These are phyloP conservation scores for Phyllostachys edulis DNA, from an alignment of 176 grass and related monocot species.

Conservation along the genomic window DNA sequence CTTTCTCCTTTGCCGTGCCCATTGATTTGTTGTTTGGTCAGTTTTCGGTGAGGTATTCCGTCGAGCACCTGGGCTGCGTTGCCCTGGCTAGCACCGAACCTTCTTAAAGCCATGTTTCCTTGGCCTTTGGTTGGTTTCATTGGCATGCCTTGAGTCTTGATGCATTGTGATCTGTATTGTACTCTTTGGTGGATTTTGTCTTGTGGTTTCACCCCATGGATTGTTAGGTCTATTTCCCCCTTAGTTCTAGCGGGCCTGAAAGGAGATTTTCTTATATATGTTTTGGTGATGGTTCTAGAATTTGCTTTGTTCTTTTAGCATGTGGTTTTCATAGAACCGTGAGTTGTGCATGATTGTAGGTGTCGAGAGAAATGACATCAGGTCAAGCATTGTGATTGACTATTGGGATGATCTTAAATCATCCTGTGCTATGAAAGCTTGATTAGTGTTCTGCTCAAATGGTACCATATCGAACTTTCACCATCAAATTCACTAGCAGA, in stretches of 20 bases:
- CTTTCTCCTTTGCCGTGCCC: too few species aligned
- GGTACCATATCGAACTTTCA: neutral
- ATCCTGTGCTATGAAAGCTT: neutral
- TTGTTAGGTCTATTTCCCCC: neutral
- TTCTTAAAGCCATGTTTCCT: neutral
- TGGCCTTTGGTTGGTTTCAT: neutral
- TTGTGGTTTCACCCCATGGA: neutral
- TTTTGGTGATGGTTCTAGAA: neutral
- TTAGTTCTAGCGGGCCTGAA: neutral
- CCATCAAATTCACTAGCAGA: neutral
- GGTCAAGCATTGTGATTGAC: neutral
- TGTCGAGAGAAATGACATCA: neutral
- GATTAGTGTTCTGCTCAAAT: neutral
- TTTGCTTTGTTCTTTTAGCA: neutral
- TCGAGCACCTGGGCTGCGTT: slow-evolving; percentile 20
- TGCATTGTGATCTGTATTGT: neutral
- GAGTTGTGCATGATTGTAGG: neutral
- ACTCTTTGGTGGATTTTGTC: neutral
- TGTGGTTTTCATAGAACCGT: neutral
- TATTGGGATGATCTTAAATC: neutral
- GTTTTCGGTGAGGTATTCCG: slow-evolving; percentile 31
- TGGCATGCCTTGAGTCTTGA: neutral
- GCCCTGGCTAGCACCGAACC: neutral
- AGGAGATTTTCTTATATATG: neutral
- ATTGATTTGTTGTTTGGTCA: too few species aligned